phyloP scores from a whole-genome alignment of 2,329 filamentous ascomycete genomes.

The Fusarium luffae region DNA sequence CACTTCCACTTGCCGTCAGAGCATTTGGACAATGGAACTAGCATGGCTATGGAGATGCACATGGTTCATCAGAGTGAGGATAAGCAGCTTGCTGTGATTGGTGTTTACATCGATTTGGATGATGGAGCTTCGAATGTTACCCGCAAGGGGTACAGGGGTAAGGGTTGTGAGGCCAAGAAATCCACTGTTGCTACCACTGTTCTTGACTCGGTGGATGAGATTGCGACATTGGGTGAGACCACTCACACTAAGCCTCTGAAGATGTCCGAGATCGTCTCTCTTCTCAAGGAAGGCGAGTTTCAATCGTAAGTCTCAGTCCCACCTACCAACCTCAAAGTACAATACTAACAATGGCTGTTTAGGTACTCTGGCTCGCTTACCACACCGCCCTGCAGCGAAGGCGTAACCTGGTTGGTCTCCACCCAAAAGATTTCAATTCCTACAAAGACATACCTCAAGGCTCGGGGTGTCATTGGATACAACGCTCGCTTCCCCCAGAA shows the following conservation, averaged over 20 bases:
- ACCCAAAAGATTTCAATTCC: slow-evolving; percentile 59
- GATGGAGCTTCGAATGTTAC: slow-evolving; percentile 5
- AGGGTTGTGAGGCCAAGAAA: background rate
- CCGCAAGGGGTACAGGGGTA: background rate
- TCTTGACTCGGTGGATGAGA: slow-evolving; percentile 48
- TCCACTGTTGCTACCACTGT: slow-evolving; percentile 51
- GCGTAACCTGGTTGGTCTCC: slow-evolving; percentile 64
- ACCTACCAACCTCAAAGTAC: background rate
- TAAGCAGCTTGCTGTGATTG: slow-evolving; percentile 46
- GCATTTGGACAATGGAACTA: slow-evolving; percentile 60
- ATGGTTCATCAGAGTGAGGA: slow-evolving; percentile 44
- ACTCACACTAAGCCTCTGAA: slow-evolving; percentile 53
- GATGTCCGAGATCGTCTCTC: slow-evolving; percentile 54
- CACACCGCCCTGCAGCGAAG: slow-evolving; percentile 70
- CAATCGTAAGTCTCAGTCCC: slow-evolving; percentile 38
- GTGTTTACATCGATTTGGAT: slow-evolving; percentile 42
- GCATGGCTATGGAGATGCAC: slow-evolving; percentile 48
- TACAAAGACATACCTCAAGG: slow-evolving; percentile 60
- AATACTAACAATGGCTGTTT: slow-evolving; percentile 6
- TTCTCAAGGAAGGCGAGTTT: slow-evolving; percentile 46
- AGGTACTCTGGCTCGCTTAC: slow-evolving; percentile 69
- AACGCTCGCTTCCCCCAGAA: slow-evolving; percentile 68
- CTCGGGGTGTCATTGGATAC: slow-evolving; percentile 65
- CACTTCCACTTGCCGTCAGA: slow-evolving; percentile 71
- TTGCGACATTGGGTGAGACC: slow-evolving; percentile 53